Evolutionary conservation across 345 rosid species (phyloP).

Genomic region (Eucalyptus virginea): DNA sequence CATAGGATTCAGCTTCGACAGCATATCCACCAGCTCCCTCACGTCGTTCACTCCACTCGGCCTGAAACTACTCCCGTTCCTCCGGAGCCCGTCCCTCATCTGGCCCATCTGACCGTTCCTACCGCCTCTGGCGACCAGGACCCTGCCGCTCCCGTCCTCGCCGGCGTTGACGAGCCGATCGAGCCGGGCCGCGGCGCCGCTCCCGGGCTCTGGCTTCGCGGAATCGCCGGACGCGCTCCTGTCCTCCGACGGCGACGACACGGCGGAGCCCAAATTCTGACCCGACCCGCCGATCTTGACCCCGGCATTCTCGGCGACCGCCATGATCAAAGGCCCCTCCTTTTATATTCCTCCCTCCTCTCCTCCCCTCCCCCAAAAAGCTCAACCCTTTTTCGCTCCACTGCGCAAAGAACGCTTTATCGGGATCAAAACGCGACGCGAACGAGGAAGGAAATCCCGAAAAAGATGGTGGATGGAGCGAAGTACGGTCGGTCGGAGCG

Average conservation of each 20-base stretch:
- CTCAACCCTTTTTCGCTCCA: neutral
- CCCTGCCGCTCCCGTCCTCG: constrained; percentile 3
- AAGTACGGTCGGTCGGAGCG: neutral
- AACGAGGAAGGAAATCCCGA: neutral
- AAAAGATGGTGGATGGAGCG: neutral
- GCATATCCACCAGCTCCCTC: constrained; percentile 65
- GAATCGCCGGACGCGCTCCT: constrained; percentile 27
- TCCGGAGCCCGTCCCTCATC: neutral
- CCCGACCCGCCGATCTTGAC: constrained; percentile 49
- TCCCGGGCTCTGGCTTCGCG: constrained; percentile 37
- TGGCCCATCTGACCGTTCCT: constrained; percentile 6
- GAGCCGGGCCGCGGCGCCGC: constrained; percentile 7
- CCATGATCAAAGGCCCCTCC: constrained; percentile 42
- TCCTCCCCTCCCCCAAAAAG: neutral
- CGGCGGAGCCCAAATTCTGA: constrained; percentile 46
- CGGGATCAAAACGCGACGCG: neutral
- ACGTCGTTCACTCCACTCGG: constrained; percentile 35
- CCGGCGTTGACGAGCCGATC: neutral
- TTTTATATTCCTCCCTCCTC: neutral
- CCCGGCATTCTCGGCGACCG: constrained; percentile 91
- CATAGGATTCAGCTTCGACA: constrained; percentile 92
- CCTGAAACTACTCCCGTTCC: neutral
- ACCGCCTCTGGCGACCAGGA: constrained; percentile 9
- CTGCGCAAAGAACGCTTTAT: neutral
- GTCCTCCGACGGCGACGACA: constrained; percentile 12